These are phyloP conservation scores for Fereydounia khargensis DNA, from an alignment of 1,284 basidiomycete species.

Conservation along the genomic window DNA sequence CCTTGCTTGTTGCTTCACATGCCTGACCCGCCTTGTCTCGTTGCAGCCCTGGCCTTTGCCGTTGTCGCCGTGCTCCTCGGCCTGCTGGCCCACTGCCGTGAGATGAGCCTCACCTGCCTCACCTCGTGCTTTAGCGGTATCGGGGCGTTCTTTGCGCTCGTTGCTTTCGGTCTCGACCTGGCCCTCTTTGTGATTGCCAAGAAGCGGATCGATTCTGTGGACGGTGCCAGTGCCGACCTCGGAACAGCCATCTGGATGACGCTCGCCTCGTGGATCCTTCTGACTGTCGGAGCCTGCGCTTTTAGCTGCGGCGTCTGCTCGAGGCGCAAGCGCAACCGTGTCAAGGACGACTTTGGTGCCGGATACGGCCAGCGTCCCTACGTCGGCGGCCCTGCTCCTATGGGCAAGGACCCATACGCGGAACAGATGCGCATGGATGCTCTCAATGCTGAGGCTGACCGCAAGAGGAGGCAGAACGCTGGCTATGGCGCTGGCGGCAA, in stretches of 20 bases:
- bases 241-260: conserved; percentile 50
- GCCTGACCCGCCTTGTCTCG: not conserved
- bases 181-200: conserved; percentile 50
- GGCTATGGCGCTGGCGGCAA: not conserved
- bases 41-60: conserved; percentile 23
- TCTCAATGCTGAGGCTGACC: conserved; percentile 41
- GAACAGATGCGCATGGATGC: conserved; percentile 53
- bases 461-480: conserved; percentile 30
- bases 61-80: conserved; percentile 37
- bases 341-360: conserved; percentile 32
- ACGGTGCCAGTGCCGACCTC: conserved; percentile 34
- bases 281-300: conserved; percentile 37
- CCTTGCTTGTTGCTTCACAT: not conserved
- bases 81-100: conserved; percentile 41
- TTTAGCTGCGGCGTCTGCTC: conserved; percentile 45
- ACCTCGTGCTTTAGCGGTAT: conserved; percentile 38
- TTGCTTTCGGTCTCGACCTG: conserved; percentile 47
- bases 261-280: conserved; percentile 44
- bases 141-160: conserved; percentile 33
- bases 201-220: conserved; percentile 44
- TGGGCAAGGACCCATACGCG: conserved; percentile 19
- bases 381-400: not conserved
- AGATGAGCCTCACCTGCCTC: conserved; percentile 31
- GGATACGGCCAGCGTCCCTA: conserved; percentile 17
- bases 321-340: conserved; percentile 22